phyloP scores from a whole-genome alignment of 1,284 basidiomycete species.

The Wolfiporia cocos region DNA sequence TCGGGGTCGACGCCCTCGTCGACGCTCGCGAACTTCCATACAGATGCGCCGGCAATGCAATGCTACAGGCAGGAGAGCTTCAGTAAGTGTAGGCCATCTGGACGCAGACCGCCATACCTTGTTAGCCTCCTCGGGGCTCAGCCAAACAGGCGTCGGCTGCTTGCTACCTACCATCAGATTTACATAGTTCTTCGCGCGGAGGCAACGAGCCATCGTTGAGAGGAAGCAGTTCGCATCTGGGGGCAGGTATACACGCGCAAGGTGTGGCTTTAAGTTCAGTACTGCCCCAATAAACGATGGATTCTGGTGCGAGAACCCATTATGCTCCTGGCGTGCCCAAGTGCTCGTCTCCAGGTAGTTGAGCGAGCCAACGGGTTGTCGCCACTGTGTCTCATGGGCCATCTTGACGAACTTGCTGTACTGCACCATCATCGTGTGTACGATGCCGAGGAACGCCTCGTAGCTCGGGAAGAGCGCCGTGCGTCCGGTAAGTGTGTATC shows the following conservation, averaged over 20 bases:
- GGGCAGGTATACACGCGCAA: constrained; percentile 82
- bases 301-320: constrained; percentile 82
- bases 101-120: constrained; percentile 27
- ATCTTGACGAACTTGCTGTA: constrained; percentile 86
- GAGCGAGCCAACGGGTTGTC: constrained; percentile 65
- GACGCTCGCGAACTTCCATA: constrained; percentile 73
- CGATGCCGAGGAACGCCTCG: constrained; percentile 80
- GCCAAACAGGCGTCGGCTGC: constrained; percentile 68
- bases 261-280: constrained; percentile 66
- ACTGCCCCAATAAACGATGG: constrained; percentile 83
- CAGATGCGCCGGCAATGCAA: constrained; percentile 68
- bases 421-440: constrained; percentile 79
- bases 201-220: constrained; percentile 75
- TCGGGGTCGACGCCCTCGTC: constrained; percentile 62
- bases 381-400: constrained; percentile 73
- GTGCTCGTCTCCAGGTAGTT: constrained; percentile 87
- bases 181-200: constrained; percentile 79
- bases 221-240: constrained; percentile 87
- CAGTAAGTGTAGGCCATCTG: neutral
- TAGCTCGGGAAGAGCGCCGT: constrained; percentile 86
- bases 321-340: constrained; percentile 79
- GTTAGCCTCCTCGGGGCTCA: constrained; percentile 60
- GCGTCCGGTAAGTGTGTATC: constrained; percentile 78
- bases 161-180: constrained; percentile 87
- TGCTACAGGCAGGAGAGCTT: constrained; percentile 35